Base-by-base conservation (phyloP, 768 basidiomycete genomes). In the Cystofilobasidium capitatum region DNA sequence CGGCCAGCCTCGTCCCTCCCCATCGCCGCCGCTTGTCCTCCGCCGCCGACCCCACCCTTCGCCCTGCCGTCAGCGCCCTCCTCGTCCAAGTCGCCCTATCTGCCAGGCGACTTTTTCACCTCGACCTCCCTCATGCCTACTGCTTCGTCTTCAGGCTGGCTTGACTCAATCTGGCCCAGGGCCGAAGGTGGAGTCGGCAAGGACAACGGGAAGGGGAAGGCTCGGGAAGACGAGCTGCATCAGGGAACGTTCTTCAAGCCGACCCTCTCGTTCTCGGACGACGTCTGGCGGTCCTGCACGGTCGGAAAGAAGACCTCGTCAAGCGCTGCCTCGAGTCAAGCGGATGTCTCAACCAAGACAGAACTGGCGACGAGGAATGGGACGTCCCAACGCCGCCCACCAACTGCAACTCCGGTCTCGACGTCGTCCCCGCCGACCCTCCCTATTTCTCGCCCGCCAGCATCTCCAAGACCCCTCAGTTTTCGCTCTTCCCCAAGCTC, bases 101-200 rank as follows among this genome's bases (percentile, higher is more conserved):
- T 55, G 29, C 51, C 51, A 4, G 51, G 51, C 31, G 51, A 55
- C 51, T 55, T 55, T 31, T 55, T 55, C 51, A 55, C 51, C 29
- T 55, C 51, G 7, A n/a, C 17, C 24, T 8, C 24, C 24, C 49
- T 20, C 8, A n/a, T 26, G 8, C n/a, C 49, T n/a, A n/a, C 49
- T 12, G 9, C 20, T 5, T 29, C 31, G 40, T 42, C 40, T 10
- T 10, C 40, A 42, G 40, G 40, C 8, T 16, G 13, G 5, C 29
- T 55, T 31, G 6, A 26, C 13, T 8, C 26, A 6, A 26, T 55
- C 51, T 55, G 51, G 51, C 20, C 26, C 31, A 7, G 17, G 2
- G 51, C 51, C 8, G n/a, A 29, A 7, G 9, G 14, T n/a, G n/a
- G n/a, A n/a, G n/a, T n/a, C n/a, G n/a, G n/a, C n/a, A n/a, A n/a